These are phyloP conservation scores for Termitomyces sp. DNA, from an alignment of 768 basidiomycete species.

Conservation along the genomic window DNA sequence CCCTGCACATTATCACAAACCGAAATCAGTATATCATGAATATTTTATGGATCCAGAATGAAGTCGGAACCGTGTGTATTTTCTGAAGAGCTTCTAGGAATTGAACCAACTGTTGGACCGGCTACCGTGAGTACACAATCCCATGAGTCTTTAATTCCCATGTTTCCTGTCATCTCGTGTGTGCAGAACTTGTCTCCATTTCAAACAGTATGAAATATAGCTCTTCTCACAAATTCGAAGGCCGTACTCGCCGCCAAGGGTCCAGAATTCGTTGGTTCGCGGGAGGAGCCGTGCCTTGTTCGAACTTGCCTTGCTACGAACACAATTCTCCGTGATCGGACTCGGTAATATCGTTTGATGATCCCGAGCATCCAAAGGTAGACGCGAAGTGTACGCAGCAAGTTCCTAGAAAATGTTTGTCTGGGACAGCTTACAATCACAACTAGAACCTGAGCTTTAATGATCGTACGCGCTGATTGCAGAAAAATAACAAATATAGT, in stretches of 20 bases:
- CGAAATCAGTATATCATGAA: background rate
- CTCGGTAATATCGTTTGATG: background rate
- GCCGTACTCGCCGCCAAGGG: background rate
- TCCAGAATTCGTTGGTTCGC: background rate
- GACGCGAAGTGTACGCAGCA: background rate
- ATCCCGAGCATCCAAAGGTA: background rate
- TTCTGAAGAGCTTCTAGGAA: background rate
- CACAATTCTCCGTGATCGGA: background rate
- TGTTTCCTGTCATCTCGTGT: background rate
- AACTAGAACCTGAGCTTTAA: background rate
- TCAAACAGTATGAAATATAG: background rate
- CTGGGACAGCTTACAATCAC: background rate
- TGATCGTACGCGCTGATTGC: background rate
- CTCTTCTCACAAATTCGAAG: background rate
- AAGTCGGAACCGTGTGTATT: no score
- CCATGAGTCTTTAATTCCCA: background rate
- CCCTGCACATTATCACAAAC: background rate
- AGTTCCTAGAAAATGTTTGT: background rate
- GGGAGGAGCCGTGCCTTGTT: background rate
- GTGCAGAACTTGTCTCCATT: background rate
- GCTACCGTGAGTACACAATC: background rate
- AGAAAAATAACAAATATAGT: background rate
- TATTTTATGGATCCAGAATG: background rate
- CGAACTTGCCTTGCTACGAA: background rate
- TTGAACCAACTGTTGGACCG: background rate